Evolutionary conservation across 495 filamentous ascomycete genomes (phyloP), one percentile per base, ranked within the genome.

Genomic region (Lepidopterella palustris): DNA sequence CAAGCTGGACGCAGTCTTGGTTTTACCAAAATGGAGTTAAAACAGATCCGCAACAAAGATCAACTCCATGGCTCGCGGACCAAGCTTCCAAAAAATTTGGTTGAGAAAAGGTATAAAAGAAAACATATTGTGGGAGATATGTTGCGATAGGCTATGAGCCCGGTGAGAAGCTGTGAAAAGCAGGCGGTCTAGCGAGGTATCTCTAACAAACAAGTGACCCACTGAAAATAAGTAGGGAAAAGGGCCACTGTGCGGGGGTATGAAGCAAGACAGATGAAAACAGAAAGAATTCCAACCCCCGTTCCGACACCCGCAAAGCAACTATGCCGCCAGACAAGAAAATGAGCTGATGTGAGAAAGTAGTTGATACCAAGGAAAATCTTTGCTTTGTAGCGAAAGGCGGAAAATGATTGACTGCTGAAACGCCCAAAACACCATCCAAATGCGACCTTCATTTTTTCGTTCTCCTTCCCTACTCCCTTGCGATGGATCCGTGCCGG

Each of bases 391-490:
- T 21, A 28, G 31, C 28, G 31, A 42, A 53, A 24, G 40, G 23
- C 10, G 53, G 25, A 6, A 51, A 63, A 63, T 32, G 49, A 58
- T 58, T 54, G 55, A 54, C 40, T 13, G 42, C 39, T 48, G 55
- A 27, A 64, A 64, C 61, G 57, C 61, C 61, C 10, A 60, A 59
- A 64, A 64, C 61, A 64, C 61, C 61, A 58, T 51, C 61, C 27
- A 52, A 56, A 59, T 64, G 61, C 61, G 61, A 45, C 54, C 32
- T 39, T 54, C 47, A 57, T 55, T 42, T 24, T 9, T 52, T 27
- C 47, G 21, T 51, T 32, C 52, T 21, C 23, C 49, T 52, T 51
- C 29, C 27, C 26, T 9, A 25, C 13, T 27, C 26, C 24, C 32
- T 51, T 11, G 21, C 18, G 52, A 55, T 29, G 52, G 25, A 24